Evolutionary conservation across 371 early-diverging fungal species (phyloP).

Genomic region (Circinella minor): DNA sequence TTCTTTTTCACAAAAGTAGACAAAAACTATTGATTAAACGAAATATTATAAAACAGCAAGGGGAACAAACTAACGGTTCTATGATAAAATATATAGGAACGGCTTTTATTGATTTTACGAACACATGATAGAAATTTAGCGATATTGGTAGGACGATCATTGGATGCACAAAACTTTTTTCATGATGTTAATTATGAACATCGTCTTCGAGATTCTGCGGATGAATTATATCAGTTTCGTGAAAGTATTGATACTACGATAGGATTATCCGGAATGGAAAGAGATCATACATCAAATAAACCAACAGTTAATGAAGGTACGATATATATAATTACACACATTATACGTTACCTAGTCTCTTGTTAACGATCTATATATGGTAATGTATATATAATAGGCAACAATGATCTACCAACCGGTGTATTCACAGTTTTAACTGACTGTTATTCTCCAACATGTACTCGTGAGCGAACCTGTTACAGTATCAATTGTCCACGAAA

Average conservation of each 20-base stretch:
- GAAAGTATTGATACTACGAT: conserved; percentile 19
- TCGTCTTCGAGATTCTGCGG: conserved; percentile 70
- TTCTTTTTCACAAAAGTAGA: too few species aligned
- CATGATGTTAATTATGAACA: conserved; percentile 84
- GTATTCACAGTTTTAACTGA: conserved; percentile 68
- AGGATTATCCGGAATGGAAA: conserved; percentile 5
- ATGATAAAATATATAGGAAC: conserved; percentile 45
- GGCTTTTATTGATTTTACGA: conserved; percentile 63
- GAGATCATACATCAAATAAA: conserved; percentile 2
- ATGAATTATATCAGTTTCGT: conserved; percentile 73
- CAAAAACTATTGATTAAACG: not conserved
- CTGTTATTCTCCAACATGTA: conserved; percentile 74
- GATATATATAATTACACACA: too few species aligned
- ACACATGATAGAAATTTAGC: conserved; percentile 84
- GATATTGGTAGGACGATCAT: conserved; percentile 75
- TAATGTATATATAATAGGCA: not conserved
- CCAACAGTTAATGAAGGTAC: conserved; percentile 14
- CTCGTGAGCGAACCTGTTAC: conserved; percentile 57
- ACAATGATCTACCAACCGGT: conserved; percentile 43
- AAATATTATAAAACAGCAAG: not conserved
- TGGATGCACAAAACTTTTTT: conserved; percentile 83
- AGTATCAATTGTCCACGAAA: conserved; percentile 61
- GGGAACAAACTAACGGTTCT: too few species aligned
- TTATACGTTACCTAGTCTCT: too few species aligned
- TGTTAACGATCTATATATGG: too few species aligned